Conservation (phyloP, 176 grass and related monocot genomes). For the Themeda triandra region DNA sequence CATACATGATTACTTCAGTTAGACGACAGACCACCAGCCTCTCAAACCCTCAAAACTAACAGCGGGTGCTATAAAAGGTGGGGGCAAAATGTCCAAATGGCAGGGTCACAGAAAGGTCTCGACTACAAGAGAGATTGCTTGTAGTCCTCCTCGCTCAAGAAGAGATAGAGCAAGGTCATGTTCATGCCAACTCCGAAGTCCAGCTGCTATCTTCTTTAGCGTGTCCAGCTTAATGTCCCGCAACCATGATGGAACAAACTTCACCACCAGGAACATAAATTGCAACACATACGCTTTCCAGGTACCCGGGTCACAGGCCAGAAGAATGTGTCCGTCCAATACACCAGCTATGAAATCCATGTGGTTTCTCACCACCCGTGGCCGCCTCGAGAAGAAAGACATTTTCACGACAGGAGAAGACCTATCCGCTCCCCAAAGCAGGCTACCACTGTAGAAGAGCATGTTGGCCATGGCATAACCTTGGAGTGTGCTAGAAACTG, state of each 20-base stretch:
- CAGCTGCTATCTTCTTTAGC: constrained; percentile 62
- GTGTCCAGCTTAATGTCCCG: constrained; percentile 64
- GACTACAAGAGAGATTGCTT: constrained; percentile 47
- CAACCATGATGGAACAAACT: constrained; percentile 80
- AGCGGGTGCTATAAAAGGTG: neutral
- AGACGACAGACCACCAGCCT: neutral
- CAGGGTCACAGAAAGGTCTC: constrained; percentile 48
- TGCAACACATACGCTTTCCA: constrained; percentile 81
- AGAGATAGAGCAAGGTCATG: constrained; percentile 64
- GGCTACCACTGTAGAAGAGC: constrained; percentile 72
- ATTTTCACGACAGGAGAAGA: constrained; percentile 39
- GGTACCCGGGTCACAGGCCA: constrained; percentile 78
- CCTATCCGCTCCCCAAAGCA: constrained; percentile 66
- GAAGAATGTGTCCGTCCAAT: constrained; percentile 69
- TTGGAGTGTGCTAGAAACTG: constrained; percentile 63
- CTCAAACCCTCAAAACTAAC: neutral
- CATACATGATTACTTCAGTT: neutral
- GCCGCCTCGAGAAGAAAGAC: constrained; percentile 62
- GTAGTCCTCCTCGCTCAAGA: constrained; percentile 69
- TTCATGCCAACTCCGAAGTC: constrained; percentile 76
- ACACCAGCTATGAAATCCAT: constrained; percentile 93
- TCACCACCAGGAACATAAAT: constrained; percentile 79
- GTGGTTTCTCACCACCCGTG: constrained; percentile 65
- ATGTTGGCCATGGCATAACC: constrained; percentile 89
- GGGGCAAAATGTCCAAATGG: neutral